Conservation (phyloP, 1,284 basidiomycete species). For the Paramarasmius palmivorus region DNA sequence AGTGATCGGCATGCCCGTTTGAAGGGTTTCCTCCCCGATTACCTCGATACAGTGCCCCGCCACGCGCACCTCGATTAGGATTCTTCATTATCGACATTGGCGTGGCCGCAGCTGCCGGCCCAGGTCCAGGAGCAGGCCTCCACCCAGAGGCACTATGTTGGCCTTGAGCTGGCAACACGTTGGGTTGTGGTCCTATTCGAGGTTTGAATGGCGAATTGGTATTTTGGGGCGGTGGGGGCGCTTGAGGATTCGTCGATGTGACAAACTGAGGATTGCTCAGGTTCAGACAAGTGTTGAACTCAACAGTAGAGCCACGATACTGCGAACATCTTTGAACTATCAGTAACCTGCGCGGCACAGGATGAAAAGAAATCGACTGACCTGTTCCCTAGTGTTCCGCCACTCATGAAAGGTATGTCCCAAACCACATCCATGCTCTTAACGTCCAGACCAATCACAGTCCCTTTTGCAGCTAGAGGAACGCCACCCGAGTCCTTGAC, state of each 20-base stretch:
- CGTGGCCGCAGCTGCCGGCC: conserved; percentile 24
- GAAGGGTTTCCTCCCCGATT: not conserved
- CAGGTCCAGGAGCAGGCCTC: conserved; percentile 47
- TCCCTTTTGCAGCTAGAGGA: conserved; percentile 89
- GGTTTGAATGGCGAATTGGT: conserved; percentile 58
- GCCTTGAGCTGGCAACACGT: conserved; percentile 51
- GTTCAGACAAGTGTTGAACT: conserved; percentile 86
- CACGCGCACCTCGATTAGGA: conserved; percentile 59
- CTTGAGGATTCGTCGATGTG: conserved; percentile 64
- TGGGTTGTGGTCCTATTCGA: conserved; percentile 66
- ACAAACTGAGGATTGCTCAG: conserved; percentile 81
- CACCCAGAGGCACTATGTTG: conserved; percentile 60
- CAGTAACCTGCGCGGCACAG: not conserved
- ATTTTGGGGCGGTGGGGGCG: conserved; percentile 42
- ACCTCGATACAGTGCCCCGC: conserved; percentile 6
- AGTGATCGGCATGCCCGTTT: not conserved
- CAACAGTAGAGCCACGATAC: conserved; percentile 85
- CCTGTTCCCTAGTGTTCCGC: conserved; percentile 85
- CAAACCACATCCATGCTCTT: conserved; percentile 96
- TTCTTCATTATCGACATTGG: conserved; percentile 64
- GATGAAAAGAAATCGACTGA: conserved; percentile 31
- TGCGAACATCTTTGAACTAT: conserved; percentile 69
- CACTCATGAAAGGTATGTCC: conserved; percentile 95
- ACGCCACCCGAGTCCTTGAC: conserved; percentile 95
- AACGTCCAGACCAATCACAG: conserved; percentile 86